Evolutionary conservation across 495 filamentous ascomycete genomes (phyloP).

Genomic region (Daldinia concentrica): DNA sequence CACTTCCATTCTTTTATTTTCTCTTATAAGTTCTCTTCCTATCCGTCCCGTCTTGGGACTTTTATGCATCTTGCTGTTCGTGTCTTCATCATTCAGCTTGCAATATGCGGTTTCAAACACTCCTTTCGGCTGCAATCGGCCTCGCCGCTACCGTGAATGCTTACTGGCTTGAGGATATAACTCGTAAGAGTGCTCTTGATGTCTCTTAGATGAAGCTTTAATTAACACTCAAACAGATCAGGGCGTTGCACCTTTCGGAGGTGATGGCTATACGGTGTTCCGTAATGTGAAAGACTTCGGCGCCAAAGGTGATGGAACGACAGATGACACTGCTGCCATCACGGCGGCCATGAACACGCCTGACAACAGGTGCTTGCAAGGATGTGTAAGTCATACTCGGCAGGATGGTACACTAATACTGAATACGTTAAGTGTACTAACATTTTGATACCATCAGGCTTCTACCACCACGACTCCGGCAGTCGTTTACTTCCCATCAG

Average conservation of each 20-base stretch:
- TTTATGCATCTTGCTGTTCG: constrained; percentile 23
- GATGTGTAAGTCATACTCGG: constrained; percentile 57
- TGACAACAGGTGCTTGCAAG: constrained; percentile 79
- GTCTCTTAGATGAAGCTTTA: background rate
- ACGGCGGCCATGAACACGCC: constrained; percentile 79
- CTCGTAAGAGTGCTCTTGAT: constrained; percentile 43
- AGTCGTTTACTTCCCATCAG: constrained; percentile 80
- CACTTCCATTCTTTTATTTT: constrained; percentile 14
- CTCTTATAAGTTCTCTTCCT: constrained; percentile 41
- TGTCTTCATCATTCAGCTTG: constrained; percentile 32
- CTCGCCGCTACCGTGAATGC: constrained; percentile 51
- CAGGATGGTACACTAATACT: constrained; percentile 46
- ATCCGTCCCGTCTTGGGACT: constrained; percentile 23
- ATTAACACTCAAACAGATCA: constrained; percentile 48
- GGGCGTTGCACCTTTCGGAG: constrained; percentile 58
- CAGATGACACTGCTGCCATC: constrained; percentile 87
- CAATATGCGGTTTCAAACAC: constrained; percentile 52
- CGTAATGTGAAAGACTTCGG: constrained; percentile 70
- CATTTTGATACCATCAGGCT: constrained; percentile 36
- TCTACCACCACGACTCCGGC: constrained; percentile 80
- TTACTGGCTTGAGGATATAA: constrained; percentile 57
- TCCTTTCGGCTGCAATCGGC: constrained; percentile 52
- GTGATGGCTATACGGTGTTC: constrained; percentile 61
- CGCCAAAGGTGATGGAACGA: constrained; percentile 66
- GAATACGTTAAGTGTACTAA: constrained; percentile 51